A percentile compares a stretch with the other conserved stretches of the same genome.
These are phyloP conservation scores for Tolypocladium guangdongense DNA, from an alignment of 2,329 filamentous ascomycete species.

Conservation along the genomic window DNA sequence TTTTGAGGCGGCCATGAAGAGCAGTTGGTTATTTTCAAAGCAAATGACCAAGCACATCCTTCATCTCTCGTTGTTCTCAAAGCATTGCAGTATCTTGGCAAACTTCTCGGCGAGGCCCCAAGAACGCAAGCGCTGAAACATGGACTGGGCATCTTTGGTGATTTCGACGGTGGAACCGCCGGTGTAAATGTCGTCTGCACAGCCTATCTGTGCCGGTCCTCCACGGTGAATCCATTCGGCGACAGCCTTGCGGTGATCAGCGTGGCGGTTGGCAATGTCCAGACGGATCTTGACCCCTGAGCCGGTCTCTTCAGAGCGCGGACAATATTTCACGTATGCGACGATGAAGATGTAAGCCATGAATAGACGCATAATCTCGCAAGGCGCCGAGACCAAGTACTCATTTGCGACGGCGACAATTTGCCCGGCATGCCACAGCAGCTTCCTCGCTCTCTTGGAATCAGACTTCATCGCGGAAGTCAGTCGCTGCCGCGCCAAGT, in stretches of 20 bases:
- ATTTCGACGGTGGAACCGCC: conserved; percentile 8
- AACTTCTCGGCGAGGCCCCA: conserved; percentile 20
- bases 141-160: conserved; percentile 12
- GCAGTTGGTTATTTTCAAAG: not conserved
- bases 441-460: conserved; percentile 8
- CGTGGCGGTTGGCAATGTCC: conserved; percentile 9
- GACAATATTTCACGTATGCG: conserved; percentile 14
- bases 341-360: conserved; percentile 20
- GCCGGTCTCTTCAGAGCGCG: not conserved
- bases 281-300: conserved; percentile 5
- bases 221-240: conserved; percentile 13
- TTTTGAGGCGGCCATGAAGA: conserved; percentile 15
- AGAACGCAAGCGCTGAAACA: conserved; percentile 11
- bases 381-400: conserved; percentile 17
- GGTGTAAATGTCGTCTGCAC: conserved; percentile 9
- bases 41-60: not conserved
- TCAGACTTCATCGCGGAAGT: conserved; percentile 11
- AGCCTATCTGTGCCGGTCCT: conserved; percentile 14
- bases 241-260: conserved; percentile 1
- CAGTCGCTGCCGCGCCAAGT: conserved; percentile 12
- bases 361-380: conserved; percentile 20
- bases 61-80: conserved; percentile 1
- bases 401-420: conserved; percentile 18
- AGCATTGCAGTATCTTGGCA: conserved; percentile 12
- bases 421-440: conserved; percentile 18